Percentiles rank a stretch among this genome's conserved stretches.
phyloP scores from a whole-genome alignment of 805 yeast genomes.

The Monosporozyma servazzii region DNA sequence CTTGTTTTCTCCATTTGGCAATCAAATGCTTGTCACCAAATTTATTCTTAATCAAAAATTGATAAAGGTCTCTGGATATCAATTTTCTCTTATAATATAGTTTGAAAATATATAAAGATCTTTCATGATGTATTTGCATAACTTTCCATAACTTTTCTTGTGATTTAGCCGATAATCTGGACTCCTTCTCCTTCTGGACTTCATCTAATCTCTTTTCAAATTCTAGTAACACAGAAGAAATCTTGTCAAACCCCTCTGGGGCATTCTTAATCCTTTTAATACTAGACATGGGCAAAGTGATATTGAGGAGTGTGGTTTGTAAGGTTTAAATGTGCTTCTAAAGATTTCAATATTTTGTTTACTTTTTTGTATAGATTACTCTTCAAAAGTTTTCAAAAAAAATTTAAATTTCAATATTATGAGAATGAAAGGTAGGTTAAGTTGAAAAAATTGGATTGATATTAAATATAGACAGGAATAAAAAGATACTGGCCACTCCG shows the following conservation, averaged over 20 bases:
- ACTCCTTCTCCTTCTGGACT: conserved; percentile 33
- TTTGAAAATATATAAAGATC: conserved; percentile 66
- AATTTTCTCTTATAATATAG: conserved; percentile 61
- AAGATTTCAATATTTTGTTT: no score
- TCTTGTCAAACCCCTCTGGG: conserved; percentile 66
- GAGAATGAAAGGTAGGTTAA: no score
- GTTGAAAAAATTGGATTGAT: no score
- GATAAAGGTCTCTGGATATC: conserved; percentile 58
- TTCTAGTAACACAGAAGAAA: conserved; percentile 56
- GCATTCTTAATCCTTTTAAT: conserved; percentile 34
- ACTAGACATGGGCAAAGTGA: background rate
- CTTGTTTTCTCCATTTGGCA: conserved; percentile 78
- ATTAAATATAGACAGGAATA: no score
- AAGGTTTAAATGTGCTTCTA: no score
- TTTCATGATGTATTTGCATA: conserved; percentile 59
- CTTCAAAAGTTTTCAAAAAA: no score
- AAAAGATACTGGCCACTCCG: no score
- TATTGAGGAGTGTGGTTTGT: background rate
- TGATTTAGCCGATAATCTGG: conserved; percentile 40
- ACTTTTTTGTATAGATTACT: no score
- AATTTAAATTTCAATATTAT: no score
- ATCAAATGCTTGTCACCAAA: conserved; percentile 62
- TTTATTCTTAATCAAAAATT: conserved; percentile 60
- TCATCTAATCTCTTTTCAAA: conserved; percentile 52
- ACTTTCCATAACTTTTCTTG: conserved; percentile 62